phyloP scores from a whole-genome alignment of 2,329 filamentous ascomycete genomes.

The Fusarium foetens region DNA sequence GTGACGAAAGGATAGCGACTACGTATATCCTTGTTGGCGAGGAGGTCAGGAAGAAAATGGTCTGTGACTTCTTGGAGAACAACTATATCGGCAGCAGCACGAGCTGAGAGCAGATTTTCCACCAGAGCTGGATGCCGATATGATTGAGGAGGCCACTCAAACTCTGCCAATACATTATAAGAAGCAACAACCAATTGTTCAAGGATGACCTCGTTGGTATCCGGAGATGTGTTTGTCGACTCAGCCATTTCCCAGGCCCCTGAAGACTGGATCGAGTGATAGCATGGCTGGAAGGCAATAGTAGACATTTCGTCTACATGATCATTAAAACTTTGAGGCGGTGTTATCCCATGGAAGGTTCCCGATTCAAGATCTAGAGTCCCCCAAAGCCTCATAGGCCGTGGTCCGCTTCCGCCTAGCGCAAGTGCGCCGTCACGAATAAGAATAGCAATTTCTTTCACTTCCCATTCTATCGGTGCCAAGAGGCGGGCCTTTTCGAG shows the following conservation, averaged over 20 bases:
- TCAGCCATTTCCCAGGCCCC: slow-evolving; percentile 13
- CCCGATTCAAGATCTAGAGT: slow-evolving; percentile 52
- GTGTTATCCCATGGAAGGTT: slow-evolving; percentile 1
- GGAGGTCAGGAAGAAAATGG: slow-evolving; percentile 67
- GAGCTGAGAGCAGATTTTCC: slow-evolving; percentile 55
- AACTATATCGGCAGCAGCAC: slow-evolving; percentile 58
- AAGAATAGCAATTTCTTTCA: slow-evolving; percentile 62
- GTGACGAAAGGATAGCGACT: slow-evolving; percentile 65
- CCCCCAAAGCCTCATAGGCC: slow-evolving; percentile 68
- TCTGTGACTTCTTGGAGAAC: slow-evolving; percentile 73
- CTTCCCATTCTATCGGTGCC: slow-evolving; percentile 59
- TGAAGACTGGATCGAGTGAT: slow-evolving; percentile 5
- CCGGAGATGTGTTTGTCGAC: neutral
- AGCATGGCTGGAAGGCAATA: slow-evolving; percentile 13
- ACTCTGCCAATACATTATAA: slow-evolving; percentile 65
- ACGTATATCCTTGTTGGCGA: slow-evolving; percentile 58
- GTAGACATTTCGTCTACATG: neutral
- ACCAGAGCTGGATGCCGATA: slow-evolving; percentile 56
- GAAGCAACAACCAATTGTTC: slow-evolving; percentile 56
- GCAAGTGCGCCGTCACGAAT: slow-evolving; percentile 55
- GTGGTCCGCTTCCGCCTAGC: slow-evolving; percentile 45
- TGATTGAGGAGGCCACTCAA: slow-evolving; percentile 56
- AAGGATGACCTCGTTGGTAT: neutral
- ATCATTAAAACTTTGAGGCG: slow-evolving; percentile 13
- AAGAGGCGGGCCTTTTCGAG: slow-evolving; percentile 63